These are phyloP conservation scores for Trichoderma virens DNA, from an alignment of 495 filamentous ascomycete genomes.

Conservation along the genomic window DNA sequence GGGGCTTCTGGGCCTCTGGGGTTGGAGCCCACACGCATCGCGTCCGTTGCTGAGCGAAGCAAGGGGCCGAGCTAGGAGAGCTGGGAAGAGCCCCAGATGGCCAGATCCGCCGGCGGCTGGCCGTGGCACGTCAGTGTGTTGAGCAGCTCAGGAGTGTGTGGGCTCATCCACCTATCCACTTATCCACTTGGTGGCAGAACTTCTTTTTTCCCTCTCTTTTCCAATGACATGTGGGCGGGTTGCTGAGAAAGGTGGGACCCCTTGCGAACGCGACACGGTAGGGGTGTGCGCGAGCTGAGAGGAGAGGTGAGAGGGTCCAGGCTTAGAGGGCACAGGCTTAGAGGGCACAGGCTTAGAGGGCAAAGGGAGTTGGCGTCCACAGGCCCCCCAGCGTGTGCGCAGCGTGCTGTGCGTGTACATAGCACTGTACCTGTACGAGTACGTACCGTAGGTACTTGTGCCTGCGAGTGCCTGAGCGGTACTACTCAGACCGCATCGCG, in stretches of 20 bases:
- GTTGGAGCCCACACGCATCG: not conserved
- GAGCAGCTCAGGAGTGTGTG: slow-evolving; percentile 5
- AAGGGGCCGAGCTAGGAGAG: not conserved
- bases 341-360: not conserved
- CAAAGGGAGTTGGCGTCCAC: not conserved
- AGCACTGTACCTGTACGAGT: too few relatives aligned
- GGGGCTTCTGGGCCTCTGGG: not conserved
- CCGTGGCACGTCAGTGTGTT: slow-evolving; percentile 7
- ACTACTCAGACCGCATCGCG: not conserved
- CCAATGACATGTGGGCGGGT: not conserved
- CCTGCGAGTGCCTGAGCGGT: not conserved
- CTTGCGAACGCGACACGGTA: not conserved
- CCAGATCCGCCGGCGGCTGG: slow-evolving; percentile 7
- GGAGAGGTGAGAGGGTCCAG: not conserved
- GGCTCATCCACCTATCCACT: too few relatives aligned
- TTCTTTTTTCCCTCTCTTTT: not conserved
- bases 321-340: not conserved
- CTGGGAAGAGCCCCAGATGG: not conserved
- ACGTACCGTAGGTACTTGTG: too few relatives aligned
- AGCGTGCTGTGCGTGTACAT: too few relatives aligned
- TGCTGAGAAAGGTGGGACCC: not conserved
- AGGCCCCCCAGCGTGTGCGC: not conserved
- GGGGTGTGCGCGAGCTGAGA: not conserved
- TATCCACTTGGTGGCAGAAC: not conserved
- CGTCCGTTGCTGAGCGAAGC: not conserved